phyloP scores from a whole-genome alignment of 192 early-diverging fungal genomes.

The Podila clonocystis region DNA sequence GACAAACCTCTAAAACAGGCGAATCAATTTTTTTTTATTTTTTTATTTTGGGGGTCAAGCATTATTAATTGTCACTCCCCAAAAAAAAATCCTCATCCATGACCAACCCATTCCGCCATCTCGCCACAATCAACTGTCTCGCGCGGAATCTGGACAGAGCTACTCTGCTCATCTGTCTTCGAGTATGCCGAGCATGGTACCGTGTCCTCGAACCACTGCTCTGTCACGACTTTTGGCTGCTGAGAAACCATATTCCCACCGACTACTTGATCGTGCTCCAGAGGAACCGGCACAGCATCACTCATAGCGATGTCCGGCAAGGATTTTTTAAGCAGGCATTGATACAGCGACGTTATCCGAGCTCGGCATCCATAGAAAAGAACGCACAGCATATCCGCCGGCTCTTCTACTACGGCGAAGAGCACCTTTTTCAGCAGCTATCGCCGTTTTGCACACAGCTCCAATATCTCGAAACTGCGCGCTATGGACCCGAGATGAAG shows the following conservation, averaged over 20 bases:
- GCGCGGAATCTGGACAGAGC: background rate
- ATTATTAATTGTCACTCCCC: too few relatives aligned
- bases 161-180: constrained; percentile 3
- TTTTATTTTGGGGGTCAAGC: too few relatives aligned
- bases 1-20: too few relatives aligned
- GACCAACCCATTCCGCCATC: background rate
- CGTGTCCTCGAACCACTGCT: constrained; percentile 9
- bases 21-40: too few relatives aligned
- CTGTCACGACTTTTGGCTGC: constrained; percentile 18
- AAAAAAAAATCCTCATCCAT: background rate
- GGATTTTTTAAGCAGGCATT: background rate
- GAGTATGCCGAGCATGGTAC: constrained; percentile 11
- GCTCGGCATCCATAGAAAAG: background rate
- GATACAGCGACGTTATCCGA: background rate
- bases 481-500: constrained; percentile 7
- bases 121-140: background rate
- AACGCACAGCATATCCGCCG: constrained; percentile 12
- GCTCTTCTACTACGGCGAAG: constrained; percentile 18
- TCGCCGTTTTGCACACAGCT: constrained; percentile 12
- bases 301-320: background rate
- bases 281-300: background rate
- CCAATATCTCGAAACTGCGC: constrained; percentile 10
- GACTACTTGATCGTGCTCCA: background rate
- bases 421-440: background rate
- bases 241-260: background rate